Evolutionary conservation across 371 early-diverging fungal species (phyloP).

Genomic region (Rhizopus delemar): DNA sequence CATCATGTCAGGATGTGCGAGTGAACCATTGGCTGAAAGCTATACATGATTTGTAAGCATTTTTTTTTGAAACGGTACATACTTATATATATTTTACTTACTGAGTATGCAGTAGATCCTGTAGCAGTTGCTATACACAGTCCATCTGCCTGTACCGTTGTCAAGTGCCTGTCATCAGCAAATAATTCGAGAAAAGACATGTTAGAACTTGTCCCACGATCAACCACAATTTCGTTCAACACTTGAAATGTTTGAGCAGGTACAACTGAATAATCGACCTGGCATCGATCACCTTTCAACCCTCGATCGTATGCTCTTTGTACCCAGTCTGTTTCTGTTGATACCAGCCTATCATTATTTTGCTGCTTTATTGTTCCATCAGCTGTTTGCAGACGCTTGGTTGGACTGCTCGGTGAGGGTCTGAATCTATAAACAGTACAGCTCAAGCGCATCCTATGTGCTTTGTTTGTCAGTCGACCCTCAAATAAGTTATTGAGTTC

Average conservation of each 20-base stretch:
- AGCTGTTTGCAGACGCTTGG: no score
- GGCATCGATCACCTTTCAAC: constrained; percentile 1
- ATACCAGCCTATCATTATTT: constrained; percentile 13
- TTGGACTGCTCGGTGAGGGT: background rate
- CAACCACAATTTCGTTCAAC: constrained; percentile 80
- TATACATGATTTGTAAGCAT: constrained; percentile 14
- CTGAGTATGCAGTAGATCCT: constrained; percentile 93
- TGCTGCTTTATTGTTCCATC: no score
- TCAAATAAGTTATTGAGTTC: constrained; percentile 59
- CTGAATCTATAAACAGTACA: constrained; percentile 74
- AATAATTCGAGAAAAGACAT: constrained; percentile 88
- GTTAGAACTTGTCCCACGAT: constrained; percentile 87
- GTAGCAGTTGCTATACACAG: constrained; percentile 91
- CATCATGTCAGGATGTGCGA: constrained; percentile 93
- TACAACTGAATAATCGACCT: constrained; percentile 30
- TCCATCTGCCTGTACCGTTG: constrained; percentile 89
- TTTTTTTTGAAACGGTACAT: constrained; percentile 20
- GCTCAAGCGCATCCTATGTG: constrained; percentile 82
- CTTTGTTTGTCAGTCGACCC: constrained; percentile 63
- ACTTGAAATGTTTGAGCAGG: constrained; percentile 60
- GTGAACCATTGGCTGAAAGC: constrained; percentile 89
- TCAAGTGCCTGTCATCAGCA: constrained; percentile 82
- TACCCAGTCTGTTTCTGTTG: constrained; percentile 41
- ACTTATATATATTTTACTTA: constrained; percentile 31
- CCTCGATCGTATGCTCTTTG: constrained; percentile 19